Percentiles rank a stretch among this genome's conserved stretches.
Evolutionary conservation across 2,329 filamentous ascomycete genomes (phyloP).

Genomic region (Pestalotiopsis sp.): DNA sequence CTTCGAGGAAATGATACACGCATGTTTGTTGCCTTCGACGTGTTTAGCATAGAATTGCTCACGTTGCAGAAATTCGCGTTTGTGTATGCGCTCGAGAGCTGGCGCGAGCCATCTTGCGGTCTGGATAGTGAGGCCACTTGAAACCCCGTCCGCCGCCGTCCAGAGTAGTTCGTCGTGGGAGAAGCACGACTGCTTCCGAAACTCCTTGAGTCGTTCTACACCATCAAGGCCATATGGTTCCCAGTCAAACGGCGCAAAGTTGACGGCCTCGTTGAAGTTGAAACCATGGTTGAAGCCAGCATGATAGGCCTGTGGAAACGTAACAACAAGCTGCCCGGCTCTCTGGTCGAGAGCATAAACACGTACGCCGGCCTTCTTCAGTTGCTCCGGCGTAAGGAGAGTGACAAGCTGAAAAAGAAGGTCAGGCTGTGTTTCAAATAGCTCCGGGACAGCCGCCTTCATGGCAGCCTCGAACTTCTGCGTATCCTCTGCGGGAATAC

Average conservation of each 20-base stretch:
- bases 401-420: slow-evolving; percentile 97
- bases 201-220: slow-evolving; percentile 83
- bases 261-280: slow-evolving; percentile 98
- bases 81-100: slow-evolving; percentile 77
- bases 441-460: slow-evolving; percentile 90
- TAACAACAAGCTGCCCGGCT: slow-evolving; percentile 94
- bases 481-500: slow-evolving; percentile 90
- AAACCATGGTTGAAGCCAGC: slow-evolving; percentile 98
- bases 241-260: slow-evolving; percentile 95
- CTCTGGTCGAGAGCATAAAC: slow-evolving; percentile 96
- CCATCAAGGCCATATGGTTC: slow-evolving; percentile 88
- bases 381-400: slow-evolving; percentile 86
- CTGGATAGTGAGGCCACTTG: slow-evolving; percentile 72
- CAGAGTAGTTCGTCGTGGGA: slow-evolving; percentile 94
- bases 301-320: slow-evolving; percentile 95
- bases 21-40: slow-evolving; percentile 54
- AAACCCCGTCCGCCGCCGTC: slow-evolving; percentile 82
- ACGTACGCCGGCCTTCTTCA: slow-evolving; percentile 88
- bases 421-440: slow-evolving; percentile 97
- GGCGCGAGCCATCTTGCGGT: slow-evolving; percentile 95
- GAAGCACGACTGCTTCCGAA: slow-evolving; percentile 92
- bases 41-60: slow-evolving; percentile 71
- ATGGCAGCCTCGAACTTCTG: slow-evolving; percentile 96
- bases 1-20: slow-evolving; percentile 54
- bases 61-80: slow-evolving; percentile 72